phyloP scores from a whole-genome alignment of 257 asterid species.

The Ligustrum vulgare region DNA sequence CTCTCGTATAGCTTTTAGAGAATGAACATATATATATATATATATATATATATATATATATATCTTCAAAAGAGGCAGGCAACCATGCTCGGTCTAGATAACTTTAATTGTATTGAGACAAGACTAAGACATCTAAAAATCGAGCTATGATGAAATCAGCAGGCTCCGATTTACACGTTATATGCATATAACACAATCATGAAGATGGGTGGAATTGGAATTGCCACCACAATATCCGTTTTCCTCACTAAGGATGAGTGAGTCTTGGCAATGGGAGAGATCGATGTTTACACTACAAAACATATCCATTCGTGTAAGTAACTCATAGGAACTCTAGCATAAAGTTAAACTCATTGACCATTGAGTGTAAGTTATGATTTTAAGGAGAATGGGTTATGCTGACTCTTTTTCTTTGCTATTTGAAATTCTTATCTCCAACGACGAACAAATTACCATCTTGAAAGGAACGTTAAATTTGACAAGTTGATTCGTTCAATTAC shows the following conservation, averaged over 20 bases:
- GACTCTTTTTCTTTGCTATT: constrained; percentile 30
- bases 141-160: neutral
- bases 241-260: constrained; percentile 28
- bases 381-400: constrained; percentile 35
- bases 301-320: no score
- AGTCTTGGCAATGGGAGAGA: constrained; percentile 42
- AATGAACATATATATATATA: no score
- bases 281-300: constrained; percentile 35
- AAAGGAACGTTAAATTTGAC: constrained; percentile 18
- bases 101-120: constrained; percentile 1
- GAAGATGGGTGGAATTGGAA: constrained; percentile 33
- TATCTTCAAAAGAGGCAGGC: no score
- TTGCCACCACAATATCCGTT: constrained; percentile 43
- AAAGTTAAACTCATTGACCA: neutral
- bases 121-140: neutral
- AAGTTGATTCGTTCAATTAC: neutral
- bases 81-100: no score
- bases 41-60: no score
- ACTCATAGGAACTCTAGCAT: no score
- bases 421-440: constrained; percentile 39
- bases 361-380: constrained; percentile 37
- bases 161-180: neutral
- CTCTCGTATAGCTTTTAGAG: no score
- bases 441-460: constrained; percentile 24
- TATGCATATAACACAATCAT: neutral